Base-by-base conservation (phyloP, 2,329 filamentous ascomycete species). In the Dactylellina parvicollis region DNA sequence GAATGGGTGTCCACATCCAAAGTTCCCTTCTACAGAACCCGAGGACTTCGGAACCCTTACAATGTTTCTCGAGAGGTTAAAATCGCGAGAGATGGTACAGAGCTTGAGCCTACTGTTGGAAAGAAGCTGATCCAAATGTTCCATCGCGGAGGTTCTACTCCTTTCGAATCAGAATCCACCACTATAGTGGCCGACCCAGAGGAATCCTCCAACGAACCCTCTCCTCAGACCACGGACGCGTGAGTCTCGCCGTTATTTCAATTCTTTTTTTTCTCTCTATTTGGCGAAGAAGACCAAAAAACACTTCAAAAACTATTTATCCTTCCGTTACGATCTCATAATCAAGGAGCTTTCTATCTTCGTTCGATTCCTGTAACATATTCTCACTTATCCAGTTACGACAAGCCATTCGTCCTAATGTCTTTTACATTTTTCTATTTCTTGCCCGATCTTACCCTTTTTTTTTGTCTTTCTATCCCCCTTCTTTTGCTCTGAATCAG, bases 61-160 rank as follows among this genome's bases (percentile, higher is more conserved):
- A 98, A 98, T 80, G 90, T 92, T 3, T 96, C 97, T 78, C 85
- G 94, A 57, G 94, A 98, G 79, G 91, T 98, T 75, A 98, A 98
- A 81, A 96, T 98, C 79, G 94, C 94, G 22, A 86, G 94, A 77
- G 94, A 98, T 78, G 94, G 94, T 1, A 98, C 94, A 0, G 94
- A 98, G 80, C 83, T 98, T 59, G 94, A 98, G 80, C 91, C 93
- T 26, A 86, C 84, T 28, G 86, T 96, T 44, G 94, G 93, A 3
- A 87, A 88, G 77, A 87, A 87, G 77, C 82, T 98, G 60, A 84
- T 96, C 75, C 88, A 88, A 46, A 85, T 97, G 78, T 97, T 98
- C 80, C 89, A 91, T 77, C 82, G 85, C n/a, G 76, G 71, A 12
- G 76, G 74, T 5, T 34, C 56, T 36, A n/a, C 59, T n/a, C 67